Base-by-base conservation (phyloP, 805 yeast genomes). In the Candida andamanensis region DNA sequence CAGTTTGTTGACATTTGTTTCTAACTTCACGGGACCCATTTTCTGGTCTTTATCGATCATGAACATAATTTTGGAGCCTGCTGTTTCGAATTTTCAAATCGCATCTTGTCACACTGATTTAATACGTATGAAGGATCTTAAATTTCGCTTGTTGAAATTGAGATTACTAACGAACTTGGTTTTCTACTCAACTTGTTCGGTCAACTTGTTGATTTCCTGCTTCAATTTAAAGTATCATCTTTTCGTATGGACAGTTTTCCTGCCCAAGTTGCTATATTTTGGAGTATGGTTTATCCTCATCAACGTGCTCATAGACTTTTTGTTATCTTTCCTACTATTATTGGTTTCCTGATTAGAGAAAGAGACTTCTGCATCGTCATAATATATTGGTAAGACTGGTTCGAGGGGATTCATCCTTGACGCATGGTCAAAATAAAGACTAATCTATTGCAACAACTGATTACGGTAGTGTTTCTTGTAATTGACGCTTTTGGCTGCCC, bases 161-260 rank as follows among this genome's bases (percentile, higher is more conserved):
- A 64, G 61, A 36, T 36, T 60, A 11, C 32, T 63, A n/a, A 47
- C 61, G 15, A 54, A 60, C 14, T 54, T 77, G 20, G 48, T 70
- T 1, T 83, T 80, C 47, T 83, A 82, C 51, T 60, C 80, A 2
- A 41, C 79, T 1, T 63, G 78, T 7, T 80, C 84, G 1, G 45
- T 74, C 2, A 71, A 73, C 26, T 68, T 86, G 30, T 52, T 84
- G 26, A 59, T 63, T 0, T 80, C 96, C 10, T 92, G 97, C 53
- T 69, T 71, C 30, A 64, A 73, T 14, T 67, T 89, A 44, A 68
- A 95, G 44, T 83, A 80, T 49, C 98, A 92, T 54, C 64, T 92
- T 35, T 92, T 92, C 52, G 83, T 92, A 7, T 92, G 98, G 98
- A 89, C 97, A 2, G 98, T 92, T 6, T 92, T 92, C 60, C 84